Percentiles rank a stretch among this genome's conserved stretches.
Evolutionary conservation across 169 alveolate genomes (phyloP).

Genomic region (Eimeria praecox): DNA sequence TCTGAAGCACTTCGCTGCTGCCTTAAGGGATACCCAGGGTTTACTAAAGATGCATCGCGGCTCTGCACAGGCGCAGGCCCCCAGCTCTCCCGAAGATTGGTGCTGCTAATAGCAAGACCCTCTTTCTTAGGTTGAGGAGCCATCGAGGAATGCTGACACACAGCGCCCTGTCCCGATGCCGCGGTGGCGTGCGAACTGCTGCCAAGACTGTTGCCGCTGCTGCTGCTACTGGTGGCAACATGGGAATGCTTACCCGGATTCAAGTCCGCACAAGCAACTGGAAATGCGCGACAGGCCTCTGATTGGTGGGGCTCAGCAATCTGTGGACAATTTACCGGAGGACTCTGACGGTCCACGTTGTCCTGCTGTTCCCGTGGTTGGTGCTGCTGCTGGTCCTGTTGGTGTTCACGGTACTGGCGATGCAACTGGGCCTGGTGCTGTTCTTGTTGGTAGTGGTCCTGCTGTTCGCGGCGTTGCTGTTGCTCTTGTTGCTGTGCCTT

Average conservation of each 20-base stretch:
- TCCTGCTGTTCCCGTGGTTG: neutral
- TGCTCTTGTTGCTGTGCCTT: neutral
- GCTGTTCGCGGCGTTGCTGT: neutral
- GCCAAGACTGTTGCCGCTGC: neutral
- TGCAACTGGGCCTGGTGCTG: neutral
- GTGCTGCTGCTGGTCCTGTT: constrained; percentile 9
- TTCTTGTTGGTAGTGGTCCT: neutral
- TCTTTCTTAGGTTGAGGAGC: neutral
- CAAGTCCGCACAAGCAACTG: neutral
- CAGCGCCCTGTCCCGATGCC: neutral
- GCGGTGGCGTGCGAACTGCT: neutral
- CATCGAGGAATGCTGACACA: neutral
- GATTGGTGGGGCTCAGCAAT: neutral
- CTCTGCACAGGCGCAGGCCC: neutral
- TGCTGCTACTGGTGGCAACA: neutral
- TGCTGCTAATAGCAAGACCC: neutral
- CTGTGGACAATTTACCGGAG: neutral
- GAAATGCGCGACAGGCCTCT: neutral
- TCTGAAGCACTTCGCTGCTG: neutral
- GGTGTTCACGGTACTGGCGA: constrained; percentile 1
- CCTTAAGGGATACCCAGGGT: constrained; percentile 1
- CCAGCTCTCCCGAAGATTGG: neutral
- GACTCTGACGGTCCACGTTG: neutral
- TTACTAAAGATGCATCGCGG: neutral
- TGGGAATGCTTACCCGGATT: neutral